Conservation (phyloP, 768 basidiomycete species). For the Sporobolomyces pararoseus region DNA sequence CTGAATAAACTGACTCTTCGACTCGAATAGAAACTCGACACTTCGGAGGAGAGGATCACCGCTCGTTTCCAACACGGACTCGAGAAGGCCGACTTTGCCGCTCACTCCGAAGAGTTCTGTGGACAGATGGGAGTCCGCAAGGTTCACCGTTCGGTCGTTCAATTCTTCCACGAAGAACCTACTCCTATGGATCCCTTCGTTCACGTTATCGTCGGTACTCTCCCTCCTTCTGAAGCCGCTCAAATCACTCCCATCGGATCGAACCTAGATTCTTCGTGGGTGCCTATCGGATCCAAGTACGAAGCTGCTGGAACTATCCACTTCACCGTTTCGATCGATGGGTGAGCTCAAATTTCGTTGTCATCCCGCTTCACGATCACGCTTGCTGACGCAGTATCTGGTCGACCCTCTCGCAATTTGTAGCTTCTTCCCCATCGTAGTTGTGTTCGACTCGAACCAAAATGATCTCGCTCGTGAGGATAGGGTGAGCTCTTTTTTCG, state of each 20-base stretch:
- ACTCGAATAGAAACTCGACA: slow-evolving; percentile 29
- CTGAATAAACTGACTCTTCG: not conserved
- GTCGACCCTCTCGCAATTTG: not conserved
- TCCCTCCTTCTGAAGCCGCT: slow-evolving; percentile 20
- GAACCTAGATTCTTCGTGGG: not conserved
- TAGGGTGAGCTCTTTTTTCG: slow-evolving; percentile 14
- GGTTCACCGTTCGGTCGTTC: slow-evolving; percentile 39
- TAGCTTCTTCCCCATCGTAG: slow-evolving; percentile 38
- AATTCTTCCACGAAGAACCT: slow-evolving; percentile 41
- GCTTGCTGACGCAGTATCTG: not conserved
- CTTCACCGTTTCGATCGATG: slow-evolving; percentile 26
- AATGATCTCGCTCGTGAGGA: slow-evolving; percentile 23
- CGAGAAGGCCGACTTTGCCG: slow-evolving; percentile 35
- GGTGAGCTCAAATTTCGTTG: not conserved
- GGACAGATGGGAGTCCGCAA: slow-evolving; percentile 31
- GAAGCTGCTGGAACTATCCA: slow-evolving; percentile 33
- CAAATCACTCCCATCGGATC: slow-evolving; percentile 19
- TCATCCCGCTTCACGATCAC: not conserved
- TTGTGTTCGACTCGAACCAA: slow-evolving; percentile 39
- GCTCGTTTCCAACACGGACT: slow-evolving; percentile 40
- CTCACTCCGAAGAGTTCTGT: slow-evolving; percentile 38
- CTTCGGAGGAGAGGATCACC: slow-evolving; percentile 33
- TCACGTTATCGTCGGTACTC: slow-evolving; percentile 36
- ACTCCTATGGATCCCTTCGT: slow-evolving; percentile 36
- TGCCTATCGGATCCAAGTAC: slow-evolving; percentile 3